Conservation (phyloP, 2,329 filamentous ascomycete species). For the Trichophyton simii region DNA sequence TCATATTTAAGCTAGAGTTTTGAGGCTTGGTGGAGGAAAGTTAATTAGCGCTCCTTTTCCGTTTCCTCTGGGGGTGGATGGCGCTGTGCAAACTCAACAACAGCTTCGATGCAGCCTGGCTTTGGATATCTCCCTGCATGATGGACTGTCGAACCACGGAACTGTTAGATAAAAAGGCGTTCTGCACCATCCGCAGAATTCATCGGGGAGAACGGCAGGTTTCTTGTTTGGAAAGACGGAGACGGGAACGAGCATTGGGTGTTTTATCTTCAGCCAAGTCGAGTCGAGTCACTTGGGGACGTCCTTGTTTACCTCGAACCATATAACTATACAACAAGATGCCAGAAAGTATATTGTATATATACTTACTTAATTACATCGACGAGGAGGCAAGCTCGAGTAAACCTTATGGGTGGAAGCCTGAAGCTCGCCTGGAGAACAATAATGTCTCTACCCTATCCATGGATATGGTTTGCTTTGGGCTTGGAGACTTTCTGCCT, state of each 20-base stretch:
- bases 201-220: too few species aligned
- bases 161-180: neutral
- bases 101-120: neutral
- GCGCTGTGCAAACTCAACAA: neutral
- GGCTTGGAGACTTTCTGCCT: neutral
- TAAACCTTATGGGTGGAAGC: neutral
- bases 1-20: neutral
- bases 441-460: too few species aligned
- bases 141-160: neutral
- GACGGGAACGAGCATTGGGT: too few species aligned
- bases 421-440: too few species aligned
- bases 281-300: too few species aligned
- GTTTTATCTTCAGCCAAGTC: neutral
- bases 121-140: neutral
- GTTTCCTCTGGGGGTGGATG: neutral
- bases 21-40: neutral
- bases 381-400: neutral
- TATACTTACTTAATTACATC: neutral
- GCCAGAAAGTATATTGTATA: neutral
- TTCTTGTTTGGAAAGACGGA: too few species aligned
- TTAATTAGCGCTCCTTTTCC: constrained; percentile 1
- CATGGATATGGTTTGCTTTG: neutral
- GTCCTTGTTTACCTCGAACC: too few species aligned
- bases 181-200: neutral
- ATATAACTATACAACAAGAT: too few species aligned